A percentile compares a stretch with the other conserved stretches of the same genome.
phyloP scores from a whole-genome alignment of 2,329 filamentous ascomycete species.

The Aspergillus ustus region DNA sequence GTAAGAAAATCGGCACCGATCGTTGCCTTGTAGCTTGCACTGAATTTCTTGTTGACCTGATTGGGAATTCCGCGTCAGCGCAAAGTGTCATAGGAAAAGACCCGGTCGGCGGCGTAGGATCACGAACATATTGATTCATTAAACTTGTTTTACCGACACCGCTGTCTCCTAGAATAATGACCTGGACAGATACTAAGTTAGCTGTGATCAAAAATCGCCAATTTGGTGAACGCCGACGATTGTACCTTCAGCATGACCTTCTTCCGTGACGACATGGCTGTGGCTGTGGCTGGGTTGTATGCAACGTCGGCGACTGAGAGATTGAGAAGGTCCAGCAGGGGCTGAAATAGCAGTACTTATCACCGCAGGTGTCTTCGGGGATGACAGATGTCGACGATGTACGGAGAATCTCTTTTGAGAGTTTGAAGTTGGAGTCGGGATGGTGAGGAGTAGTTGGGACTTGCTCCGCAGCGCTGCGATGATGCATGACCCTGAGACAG shows the following conservation, averaged over 20 bases:
- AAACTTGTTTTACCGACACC: conserved; percentile 99
- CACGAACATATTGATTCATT: conserved; percentile 99
- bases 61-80: conserved; percentile 16
- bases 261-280: conserved; percentile 76
- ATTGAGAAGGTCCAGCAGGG: not conserved
- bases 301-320: conserved; percentile 9
- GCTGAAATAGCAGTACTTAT: not conserved
- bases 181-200: conserved; percentile 57
- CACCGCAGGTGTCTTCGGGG: not conserved
- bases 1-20: conserved; percentile 99
- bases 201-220: conserved; percentile 5
- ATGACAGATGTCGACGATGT: not conserved
- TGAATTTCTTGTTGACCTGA: conserved; percentile 99
- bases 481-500: conserved; percentile 34
- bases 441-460: conserved; percentile 17
- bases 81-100: conserved; percentile 18
- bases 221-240: conserved; percentile 8
- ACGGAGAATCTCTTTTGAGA: not conserved
- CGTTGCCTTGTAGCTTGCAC: conserved; percentile 98
- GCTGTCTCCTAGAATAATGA: conserved; percentile 98
- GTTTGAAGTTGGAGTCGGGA: conserved; percentile 4
- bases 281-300: conserved; percentile 14
- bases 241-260: conserved; percentile 87
- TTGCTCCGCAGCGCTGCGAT: conserved; percentile 30
- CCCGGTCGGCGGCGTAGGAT: conserved; percentile 11